These are phyloP conservation scores for Candida montana DNA, from an alignment of 805 yeast genomes.

Conservation along the genomic window DNA sequence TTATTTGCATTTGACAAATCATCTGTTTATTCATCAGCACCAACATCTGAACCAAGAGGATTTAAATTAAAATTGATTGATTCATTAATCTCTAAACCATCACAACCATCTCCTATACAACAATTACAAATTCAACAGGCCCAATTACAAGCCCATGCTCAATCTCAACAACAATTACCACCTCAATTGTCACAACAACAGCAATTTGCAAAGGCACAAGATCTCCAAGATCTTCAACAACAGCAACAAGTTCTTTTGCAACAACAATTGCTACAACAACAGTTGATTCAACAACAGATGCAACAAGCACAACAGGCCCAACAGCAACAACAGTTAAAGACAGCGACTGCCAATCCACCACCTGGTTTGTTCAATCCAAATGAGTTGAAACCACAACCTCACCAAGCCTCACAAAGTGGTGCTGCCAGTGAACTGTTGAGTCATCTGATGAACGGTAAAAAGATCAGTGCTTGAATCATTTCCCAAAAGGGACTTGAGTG, in stretches of 20 bases:
- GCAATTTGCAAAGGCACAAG: conserved; percentile 26
- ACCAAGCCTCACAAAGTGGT: conserved; percentile 25
- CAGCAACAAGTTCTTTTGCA: conserved; percentile 25
- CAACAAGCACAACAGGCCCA: conserved; percentile 4
- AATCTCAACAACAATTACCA: conserved; percentile 24
- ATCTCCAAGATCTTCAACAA: conserved; percentile 9
- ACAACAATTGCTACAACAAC: conserved; percentile 25
- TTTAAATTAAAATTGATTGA: conserved; percentile 30
- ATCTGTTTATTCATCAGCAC: conserved; percentile 1
- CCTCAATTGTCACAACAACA: conserved; percentile 28
- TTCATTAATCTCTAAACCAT: conserved; percentile 31
- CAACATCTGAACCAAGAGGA: conserved; percentile 24
- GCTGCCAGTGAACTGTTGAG: conserved; percentile 77
- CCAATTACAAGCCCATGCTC: conserved; percentile 23
- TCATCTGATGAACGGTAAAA: conserved; percentile 80
- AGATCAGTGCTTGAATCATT: conserved; percentile 28
- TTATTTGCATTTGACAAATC: conserved; percentile 40
- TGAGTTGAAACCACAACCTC: conserved; percentile 16
- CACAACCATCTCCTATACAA: conserved; percentile 9
- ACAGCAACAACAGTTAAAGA: conserved; percentile 3
- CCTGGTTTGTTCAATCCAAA: conserved; percentile 51
- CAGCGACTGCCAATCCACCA: conserved; percentile 33
- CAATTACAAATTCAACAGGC: conserved; percentile 26
- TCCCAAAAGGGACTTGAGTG: background rate
- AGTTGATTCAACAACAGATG: conserved; percentile 24